Evolutionary conservation across 176 grass and related monocot species (phyloP).

Genomic region (Rhynchospora tenuis): DNA sequence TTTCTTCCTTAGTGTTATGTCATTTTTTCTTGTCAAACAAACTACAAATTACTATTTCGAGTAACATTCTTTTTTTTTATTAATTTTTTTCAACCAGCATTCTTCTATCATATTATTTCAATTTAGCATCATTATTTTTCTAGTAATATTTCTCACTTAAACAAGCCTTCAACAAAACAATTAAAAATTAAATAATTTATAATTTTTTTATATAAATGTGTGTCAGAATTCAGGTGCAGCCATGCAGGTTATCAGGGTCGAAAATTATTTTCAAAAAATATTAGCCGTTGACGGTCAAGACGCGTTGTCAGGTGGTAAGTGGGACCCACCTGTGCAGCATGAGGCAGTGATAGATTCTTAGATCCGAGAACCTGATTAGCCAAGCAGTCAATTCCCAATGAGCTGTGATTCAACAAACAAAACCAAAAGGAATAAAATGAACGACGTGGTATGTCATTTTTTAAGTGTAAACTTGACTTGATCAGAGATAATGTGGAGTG

Average conservation of each 20-base stretch:
- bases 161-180: no score
- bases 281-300: constrained; percentile 14
- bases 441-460: background rate
- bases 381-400: constrained; percentile 16
- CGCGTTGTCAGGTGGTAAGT: constrained; percentile 19
- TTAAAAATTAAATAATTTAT: no score
- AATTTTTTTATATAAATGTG: background rate
- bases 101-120: no score
- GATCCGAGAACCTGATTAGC: constrained; percentile 8
- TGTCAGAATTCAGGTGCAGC: background rate
- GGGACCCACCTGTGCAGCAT: background rate
- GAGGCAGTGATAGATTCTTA: constrained; percentile 1
- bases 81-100: no score
- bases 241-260: background rate
- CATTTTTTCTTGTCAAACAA: no score
- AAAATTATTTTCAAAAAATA: background rate
- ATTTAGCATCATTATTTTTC: no score
- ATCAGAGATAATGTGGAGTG: background rate
- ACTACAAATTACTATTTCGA: no score
- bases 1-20: no score
- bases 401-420: constrained; percentile 17
- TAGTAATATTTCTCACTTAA: no score
- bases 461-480: constrained; percentile 22
- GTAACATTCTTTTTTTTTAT: no score
- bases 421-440: background rate